phyloP scores from a whole-genome alignment of 2,329 filamentous ascomycete genomes.

The Penicillium crustosum region DNA sequence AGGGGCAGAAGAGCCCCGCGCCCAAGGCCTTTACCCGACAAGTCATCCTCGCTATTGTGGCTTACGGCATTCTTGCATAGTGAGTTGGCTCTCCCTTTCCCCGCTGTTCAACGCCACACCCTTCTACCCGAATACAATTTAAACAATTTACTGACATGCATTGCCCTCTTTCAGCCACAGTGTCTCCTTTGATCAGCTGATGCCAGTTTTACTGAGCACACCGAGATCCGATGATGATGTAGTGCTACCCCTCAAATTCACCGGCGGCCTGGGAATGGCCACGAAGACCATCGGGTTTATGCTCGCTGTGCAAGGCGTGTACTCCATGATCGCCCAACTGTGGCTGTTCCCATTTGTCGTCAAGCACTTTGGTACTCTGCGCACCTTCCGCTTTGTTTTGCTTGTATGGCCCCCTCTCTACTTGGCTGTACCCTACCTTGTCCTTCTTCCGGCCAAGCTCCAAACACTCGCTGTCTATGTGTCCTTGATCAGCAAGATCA shows the following conservation, averaged over 20 bases:
- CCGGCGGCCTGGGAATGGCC: constrained; percentile 78
- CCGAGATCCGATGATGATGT: constrained; percentile 51
- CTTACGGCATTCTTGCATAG: constrained; percentile 92
- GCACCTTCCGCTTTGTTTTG: constrained; percentile 78
- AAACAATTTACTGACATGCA: constrained; percentile 48
- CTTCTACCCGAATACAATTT: constrained; percentile 5
- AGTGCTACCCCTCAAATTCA: constrained; percentile 81
- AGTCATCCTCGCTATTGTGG: constrained; percentile 81
- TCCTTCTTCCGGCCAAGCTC: constrained; percentile 71
- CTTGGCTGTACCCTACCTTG: constrained; percentile 81
- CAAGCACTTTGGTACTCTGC: constrained; percentile 71
- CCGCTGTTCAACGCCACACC: neutral
- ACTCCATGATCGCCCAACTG: constrained; percentile 84
- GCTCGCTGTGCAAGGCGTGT: constrained; percentile 81
- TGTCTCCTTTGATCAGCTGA: constrained; percentile 91
- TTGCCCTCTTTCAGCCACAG: constrained; percentile 67
- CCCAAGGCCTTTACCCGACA: constrained; percentile 75
- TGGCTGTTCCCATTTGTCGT: constrained; percentile 80
- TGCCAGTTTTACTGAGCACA: constrained; percentile 88
- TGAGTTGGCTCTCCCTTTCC: constrained; percentile 56
- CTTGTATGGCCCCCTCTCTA: constrained; percentile 86
- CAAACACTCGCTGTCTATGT: constrained; percentile 74
- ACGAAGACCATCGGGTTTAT: constrained; percentile 85
- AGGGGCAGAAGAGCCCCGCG: constrained; percentile 45
- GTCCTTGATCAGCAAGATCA: constrained; percentile 87